Conservation (phyloP, 306 rosid species). For the Dryas drummondii region DNA sequence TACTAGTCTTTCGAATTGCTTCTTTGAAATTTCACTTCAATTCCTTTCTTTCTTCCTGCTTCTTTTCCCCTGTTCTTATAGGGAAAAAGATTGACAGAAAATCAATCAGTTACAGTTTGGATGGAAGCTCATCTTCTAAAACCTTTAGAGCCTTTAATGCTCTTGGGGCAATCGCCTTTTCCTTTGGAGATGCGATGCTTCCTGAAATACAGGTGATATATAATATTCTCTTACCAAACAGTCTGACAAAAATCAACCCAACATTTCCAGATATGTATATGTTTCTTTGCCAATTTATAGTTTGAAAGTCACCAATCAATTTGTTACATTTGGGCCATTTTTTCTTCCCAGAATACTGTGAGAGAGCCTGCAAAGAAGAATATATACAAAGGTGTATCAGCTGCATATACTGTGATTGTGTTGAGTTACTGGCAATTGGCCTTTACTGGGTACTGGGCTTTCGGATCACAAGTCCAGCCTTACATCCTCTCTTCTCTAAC, state of each 20-base stretch:
- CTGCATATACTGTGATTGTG: slow-evolving; percentile 59
- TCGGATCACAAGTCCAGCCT: slow-evolving; percentile 71
- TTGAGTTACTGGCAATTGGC: slow-evolving; percentile 69
- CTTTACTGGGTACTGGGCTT: slow-evolving; percentile 70
- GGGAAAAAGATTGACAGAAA: slow-evolving; percentile 66
- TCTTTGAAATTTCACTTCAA: slow-evolving; percentile 6
- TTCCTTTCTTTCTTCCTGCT: slow-evolving; percentile 3
- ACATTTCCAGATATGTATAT: no score
- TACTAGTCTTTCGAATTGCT: neutral
- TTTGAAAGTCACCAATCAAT: neutral
- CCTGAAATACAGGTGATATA: slow-evolving; percentile 70
- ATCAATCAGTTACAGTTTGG: slow-evolving; percentile 49
- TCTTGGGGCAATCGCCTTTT: slow-evolving; percentile 67
- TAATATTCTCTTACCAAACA: neutral
- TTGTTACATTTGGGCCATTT: neutral
- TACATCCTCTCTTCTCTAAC: slow-evolving; percentile 58
- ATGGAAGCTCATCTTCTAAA: slow-evolving; percentile 56
- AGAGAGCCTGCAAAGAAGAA: slow-evolving; percentile 68
- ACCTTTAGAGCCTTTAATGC: slow-evolving; percentile 68
- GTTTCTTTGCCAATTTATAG: neutral
- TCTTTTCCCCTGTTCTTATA: slow-evolving; percentile 1
- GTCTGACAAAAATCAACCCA: no score
- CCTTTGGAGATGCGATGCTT: slow-evolving; percentile 87
- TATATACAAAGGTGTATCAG: slow-evolving; percentile 67
- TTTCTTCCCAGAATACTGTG: slow-evolving; percentile 52